Conservation (phyloP, 331 rosid genomes). For the Saraca asoca region DNA sequence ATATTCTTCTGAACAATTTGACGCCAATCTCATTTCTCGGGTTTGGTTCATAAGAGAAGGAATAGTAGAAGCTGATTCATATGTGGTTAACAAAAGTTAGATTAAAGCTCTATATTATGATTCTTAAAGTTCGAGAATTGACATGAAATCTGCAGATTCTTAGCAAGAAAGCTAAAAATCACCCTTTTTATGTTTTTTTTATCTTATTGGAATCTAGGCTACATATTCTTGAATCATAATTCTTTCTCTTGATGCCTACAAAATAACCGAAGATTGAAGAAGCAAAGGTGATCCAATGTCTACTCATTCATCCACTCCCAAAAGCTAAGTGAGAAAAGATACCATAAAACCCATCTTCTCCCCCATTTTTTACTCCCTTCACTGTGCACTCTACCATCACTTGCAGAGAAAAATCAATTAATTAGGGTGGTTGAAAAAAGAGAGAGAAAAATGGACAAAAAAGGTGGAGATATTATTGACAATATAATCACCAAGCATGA, state of each 20-base stretch:
- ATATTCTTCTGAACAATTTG: conserved; percentile 40
- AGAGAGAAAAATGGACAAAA: background rate
- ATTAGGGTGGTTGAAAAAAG: conserved; percentile 16
- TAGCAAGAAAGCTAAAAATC: conserved; percentile 24
- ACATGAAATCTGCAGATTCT: conserved; percentile 37
- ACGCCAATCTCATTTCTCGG: conserved; percentile 24
- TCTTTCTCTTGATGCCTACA: conserved; percentile 15
- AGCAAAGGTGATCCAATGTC: conserved; percentile 41
- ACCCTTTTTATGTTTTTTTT: conserved; percentile 3
- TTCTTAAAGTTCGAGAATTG: conserved; percentile 43
- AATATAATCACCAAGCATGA: conserved; percentile 35
- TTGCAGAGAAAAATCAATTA: conserved; percentile 37
- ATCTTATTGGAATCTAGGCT: conserved; percentile 41
- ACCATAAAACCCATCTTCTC: conserved; percentile 30
- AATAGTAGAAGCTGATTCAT: conserved; percentile 36
- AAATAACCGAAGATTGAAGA: conserved; percentile 22
- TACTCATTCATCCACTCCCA: conserved; percentile 51
- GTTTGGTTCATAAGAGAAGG: conserved; percentile 30
- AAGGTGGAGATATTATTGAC: conserved; percentile 33
- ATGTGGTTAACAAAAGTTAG: conserved; percentile 29
- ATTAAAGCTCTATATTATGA: conserved; percentile 33
- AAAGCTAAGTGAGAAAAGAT: conserved; percentile 40
- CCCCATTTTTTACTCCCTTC: background rate
- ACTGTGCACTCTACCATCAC: conserved; percentile 19
- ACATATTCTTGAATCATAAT: conserved; percentile 28